Evolutionary conservation across 768 basidiomycete species (phyloP).

Genomic region (Agrocybe chaxingu): DNA sequence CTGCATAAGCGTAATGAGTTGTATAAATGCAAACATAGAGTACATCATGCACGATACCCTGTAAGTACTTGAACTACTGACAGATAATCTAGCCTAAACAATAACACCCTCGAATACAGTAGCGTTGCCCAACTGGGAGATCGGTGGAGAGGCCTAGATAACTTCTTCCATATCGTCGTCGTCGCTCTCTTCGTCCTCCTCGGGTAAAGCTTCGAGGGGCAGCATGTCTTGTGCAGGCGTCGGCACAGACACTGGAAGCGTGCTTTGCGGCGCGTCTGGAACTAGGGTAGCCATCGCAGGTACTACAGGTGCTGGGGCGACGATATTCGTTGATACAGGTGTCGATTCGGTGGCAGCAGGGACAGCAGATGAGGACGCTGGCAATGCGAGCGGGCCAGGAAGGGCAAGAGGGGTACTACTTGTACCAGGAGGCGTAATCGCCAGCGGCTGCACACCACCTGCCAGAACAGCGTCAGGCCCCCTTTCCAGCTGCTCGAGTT

Average conservation of each 20-base stretch:
- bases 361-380: neutral
- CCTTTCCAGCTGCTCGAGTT: conserved; percentile 51
- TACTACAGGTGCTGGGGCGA: conserved; percentile 1
- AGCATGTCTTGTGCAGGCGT: conserved; percentile 2
- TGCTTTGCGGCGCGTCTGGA: conserved; percentile 10
- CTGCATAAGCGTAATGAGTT: no score
- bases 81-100: no score
- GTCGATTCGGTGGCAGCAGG: conserved; percentile 3
- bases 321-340: neutral
- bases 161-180: conserved; percentile 47
- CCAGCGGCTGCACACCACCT: conserved; percentile 3
- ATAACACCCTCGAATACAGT: no score
- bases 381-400: conserved; percentile 3
- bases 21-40: no score
- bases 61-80: no score
- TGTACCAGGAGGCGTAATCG: neutral
- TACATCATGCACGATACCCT: no score
- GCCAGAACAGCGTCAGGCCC: conserved; percentile 5
- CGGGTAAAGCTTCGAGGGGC: neutral
- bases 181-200: conserved; percentile 28
- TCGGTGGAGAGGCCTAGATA: conserved; percentile 19
- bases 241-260: conserved; percentile 2
- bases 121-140: no score
- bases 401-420: neutral
- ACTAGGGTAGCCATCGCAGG: conserved; percentile 1